Conservation (phyloP, 108 stramenopile species). For the Schizochytrium sp. region DNA sequence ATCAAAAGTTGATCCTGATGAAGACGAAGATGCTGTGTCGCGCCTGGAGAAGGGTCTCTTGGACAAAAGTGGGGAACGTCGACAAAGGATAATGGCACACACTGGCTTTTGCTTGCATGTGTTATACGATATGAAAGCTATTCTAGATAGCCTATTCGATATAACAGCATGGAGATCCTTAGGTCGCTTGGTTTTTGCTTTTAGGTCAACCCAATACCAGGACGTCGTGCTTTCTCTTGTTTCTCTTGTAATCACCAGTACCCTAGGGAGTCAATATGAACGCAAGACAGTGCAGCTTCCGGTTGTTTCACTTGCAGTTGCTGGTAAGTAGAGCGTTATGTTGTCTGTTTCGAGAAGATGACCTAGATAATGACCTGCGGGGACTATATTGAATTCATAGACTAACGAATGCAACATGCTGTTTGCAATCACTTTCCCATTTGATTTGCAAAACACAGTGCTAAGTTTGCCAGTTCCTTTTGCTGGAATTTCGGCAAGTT, state of each 20-base stretch:
- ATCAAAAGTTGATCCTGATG: background rate
- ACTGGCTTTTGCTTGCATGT: background rate
- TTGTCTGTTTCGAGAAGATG: background rate
- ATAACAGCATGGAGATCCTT: background rate
- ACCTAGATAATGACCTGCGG: background rate
- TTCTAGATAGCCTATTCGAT: background rate
- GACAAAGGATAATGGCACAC: background rate
- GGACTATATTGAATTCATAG: background rate
- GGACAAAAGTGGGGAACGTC: background rate
- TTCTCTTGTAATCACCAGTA: background rate
- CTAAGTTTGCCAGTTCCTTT: constrained; percentile 6
- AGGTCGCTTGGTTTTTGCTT: background rate
- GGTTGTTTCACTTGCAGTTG: background rate
- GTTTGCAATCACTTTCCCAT: background rate
- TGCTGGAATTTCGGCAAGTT: constrained; percentile 28
- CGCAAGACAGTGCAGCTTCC: background rate
- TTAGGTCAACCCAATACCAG: constrained; percentile 24
- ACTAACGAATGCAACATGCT: background rate
- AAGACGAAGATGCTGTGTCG: background rate
- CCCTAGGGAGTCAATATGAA: background rate
- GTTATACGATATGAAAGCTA: background rate
- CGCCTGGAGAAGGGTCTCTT: constrained; percentile 36
- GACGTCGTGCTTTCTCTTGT: background rate
- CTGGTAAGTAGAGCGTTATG: background rate
- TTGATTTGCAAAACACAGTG: background rate